Base-by-base conservation (phyloP, 176 grass and related monocot genomes). In the Oryza punctata region DNA sequence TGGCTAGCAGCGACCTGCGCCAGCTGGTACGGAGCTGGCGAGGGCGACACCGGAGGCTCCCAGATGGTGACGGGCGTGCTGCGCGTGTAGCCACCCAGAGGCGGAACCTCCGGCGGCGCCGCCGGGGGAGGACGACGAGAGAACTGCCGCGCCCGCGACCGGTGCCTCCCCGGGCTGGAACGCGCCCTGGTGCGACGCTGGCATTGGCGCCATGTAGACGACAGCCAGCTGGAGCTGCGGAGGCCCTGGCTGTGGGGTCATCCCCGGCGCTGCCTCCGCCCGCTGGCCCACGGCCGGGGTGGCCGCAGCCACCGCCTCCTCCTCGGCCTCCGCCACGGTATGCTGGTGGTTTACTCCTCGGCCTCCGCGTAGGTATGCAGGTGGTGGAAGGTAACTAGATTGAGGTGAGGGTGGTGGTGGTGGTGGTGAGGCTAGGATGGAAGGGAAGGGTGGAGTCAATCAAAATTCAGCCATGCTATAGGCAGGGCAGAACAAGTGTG, bases 321-420 rank as follows among this genome's bases (percentile, higher is more conserved):
- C 65, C 41, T 3, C 75, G 30, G 24, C 88, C 80, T 11, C 86
- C n/a, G n/a, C n/a, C n/a, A n/a, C n/a, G n/a, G n/a, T n/a, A n/a
- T n/a, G n/a, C n/a, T n/a, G n/a, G n/a, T n/a, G n/a, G n/a, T n/a
- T n/a, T n/a, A n/a, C n/a, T n/a, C n/a, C n/a, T n/a, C n/a, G n/a
- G n/a, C n/a, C n/a, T n/a, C n/a, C n/a, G n/a, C n/a, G n/a, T n/a
- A n/a, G n/a, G 69, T 83, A 82, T 32, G 82, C 64, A n/a, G 35
- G 4, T 25, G n/a, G n/a, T n/a, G n/a, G n/a, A n/a, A n/a, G 63
- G 18, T 0, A 21, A 10, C 41, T 40, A 44, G 69, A 60, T 77
- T 65, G 49, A 38, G 78, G 10, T 6, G 33, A 33, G 10, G 49
- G 26, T 24, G n/a, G n/a, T n/a, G n/a, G n/a, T n/a, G n/a, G n/a